These are phyloP conservation scores for Monilinia aucupariae DNA, from an alignment of 2,329 filamentous ascomycete genomes.

Conservation along the genomic window DNA sequence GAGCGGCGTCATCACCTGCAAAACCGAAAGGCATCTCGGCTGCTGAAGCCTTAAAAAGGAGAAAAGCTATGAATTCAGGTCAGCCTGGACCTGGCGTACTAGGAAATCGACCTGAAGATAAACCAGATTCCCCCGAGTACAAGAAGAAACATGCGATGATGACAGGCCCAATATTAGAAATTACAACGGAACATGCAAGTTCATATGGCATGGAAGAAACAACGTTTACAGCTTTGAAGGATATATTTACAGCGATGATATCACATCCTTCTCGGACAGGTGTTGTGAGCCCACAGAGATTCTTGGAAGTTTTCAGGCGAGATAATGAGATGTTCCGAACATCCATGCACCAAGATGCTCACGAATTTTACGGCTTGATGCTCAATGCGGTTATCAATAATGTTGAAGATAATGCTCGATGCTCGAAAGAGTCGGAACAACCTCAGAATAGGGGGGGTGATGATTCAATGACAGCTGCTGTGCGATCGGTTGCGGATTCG, in stretches of 20 bases:
- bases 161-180: conserved; percentile 78
- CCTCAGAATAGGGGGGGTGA: conserved; percentile 40
- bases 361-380: conserved; percentile 91
- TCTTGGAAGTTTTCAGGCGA: conserved; percentile 85
- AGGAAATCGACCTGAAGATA: conserved; percentile 70
- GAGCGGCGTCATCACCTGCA: conserved; percentile 42
- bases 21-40: conserved; percentile 50
- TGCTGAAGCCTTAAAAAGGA: conserved; percentile 52
- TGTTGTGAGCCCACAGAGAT: conserved; percentile 85
- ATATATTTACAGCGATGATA: conserved; percentile 89
- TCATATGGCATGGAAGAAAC: conserved; percentile 92
- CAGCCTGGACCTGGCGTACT: conserved; percentile 50
- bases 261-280: conserved; percentile 77
- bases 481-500: conserved; percentile 38
- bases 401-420: conserved; percentile 79
- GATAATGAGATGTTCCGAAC: conserved; percentile 98
- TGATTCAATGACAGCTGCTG: conserved; percentile 46
- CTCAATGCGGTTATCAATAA: conserved; percentile 95
- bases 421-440: conserved; percentile 48
- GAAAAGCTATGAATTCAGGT: conserved; percentile 49
- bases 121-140: conserved; percentile 89
- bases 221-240: conserved; percentile 88
- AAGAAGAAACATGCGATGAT: conserved; percentile 95
- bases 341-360: conserved; percentile 96
- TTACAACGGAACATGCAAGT: conserved; percentile 72